Evolutionary conservation across 2,329 filamentous ascomycete genomes (phyloP), one percentile per base, ranked within the genome.

Genomic region (Cryphonectria carpinicola): DNA sequence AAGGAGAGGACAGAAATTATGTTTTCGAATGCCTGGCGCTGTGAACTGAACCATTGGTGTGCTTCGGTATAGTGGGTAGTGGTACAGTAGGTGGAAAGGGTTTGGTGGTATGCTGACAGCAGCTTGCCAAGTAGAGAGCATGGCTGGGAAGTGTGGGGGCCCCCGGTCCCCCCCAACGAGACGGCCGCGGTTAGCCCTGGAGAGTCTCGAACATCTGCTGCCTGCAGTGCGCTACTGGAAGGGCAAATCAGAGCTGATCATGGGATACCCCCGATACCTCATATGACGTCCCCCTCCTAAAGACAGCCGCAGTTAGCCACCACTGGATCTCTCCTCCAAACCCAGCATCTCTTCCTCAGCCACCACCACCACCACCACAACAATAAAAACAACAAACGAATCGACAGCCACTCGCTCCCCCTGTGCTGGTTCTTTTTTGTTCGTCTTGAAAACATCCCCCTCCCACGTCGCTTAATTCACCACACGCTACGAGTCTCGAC

Each of bases 281-380:
- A 69, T 63, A 68, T 71, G 70, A 71, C 70, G 70, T 71, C 67
- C 67, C 52, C n/a, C 13, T 67, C 37, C 64, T 41, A 60, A 37
- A 71, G 67, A 64, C 69, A 69, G 67, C 70, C 70, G 70, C 70
- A 58, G 63, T 67, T 71, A 52, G 67, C 70, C 56, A 41, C 22
- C 22, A 49, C 17, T 39, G 61, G 28, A 66, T 60, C 25, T 46
- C 63, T 65, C 63, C 63, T 35, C 46, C 25, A 17, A 56, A n/a
- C 43, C 22, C 32, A 52, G 17, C 66, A 58, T 67, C 54, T 43
- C 54, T 28, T 43, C 13, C 39, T 39, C 60, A 62, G 25, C 56
- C 56, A 56, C 37, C 37, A 11, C 37, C 37, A 39, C 10, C 37
- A 39, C 10, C 37, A 13, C 37, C 8, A n/a, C 10, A 19, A 19